These are phyloP conservation scores for Anthracocystis walkeri DNA, from an alignment of 1,284 basidiomycete species.

Conservation along the genomic window DNA sequence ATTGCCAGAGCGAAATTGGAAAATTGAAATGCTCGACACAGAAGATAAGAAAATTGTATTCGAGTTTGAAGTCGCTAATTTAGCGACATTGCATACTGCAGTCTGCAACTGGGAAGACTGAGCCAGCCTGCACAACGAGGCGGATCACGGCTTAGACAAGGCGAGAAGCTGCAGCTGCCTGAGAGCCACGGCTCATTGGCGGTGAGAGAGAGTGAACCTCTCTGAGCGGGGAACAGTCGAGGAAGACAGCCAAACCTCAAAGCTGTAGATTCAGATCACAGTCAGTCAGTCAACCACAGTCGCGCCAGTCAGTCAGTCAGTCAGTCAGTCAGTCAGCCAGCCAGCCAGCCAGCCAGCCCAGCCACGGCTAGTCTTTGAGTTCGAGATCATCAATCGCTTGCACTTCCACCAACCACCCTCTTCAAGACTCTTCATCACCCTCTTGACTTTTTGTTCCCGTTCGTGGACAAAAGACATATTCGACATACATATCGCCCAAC, in stretches of 20 bases:
- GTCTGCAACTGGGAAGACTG: background rate
- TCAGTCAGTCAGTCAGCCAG: too few relatives aligned
- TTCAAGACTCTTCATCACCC: conserved; percentile 44
- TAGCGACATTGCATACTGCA: background rate
- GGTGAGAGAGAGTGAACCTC: background rate
- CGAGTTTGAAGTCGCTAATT: too few relatives aligned
- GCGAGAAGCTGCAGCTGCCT: background rate
- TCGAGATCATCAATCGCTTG: conserved; percentile 41
- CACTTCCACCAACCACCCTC: conserved; percentile 51
- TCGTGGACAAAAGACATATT: conserved; percentile 46
- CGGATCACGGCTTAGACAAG: background rate
- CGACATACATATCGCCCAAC: conserved; percentile 50
- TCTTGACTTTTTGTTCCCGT: conserved; percentile 43
- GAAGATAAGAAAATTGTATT: too few relatives aligned
- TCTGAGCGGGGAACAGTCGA: background rate
- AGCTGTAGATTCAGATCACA: background rate
- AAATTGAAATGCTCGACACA: too few relatives aligned
- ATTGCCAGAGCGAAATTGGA: too few relatives aligned
- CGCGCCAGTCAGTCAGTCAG: conserved; percentile 6
- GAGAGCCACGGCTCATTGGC: conserved; percentile 2
- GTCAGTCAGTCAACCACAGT: background rate
- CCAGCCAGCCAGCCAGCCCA: conserved; percentile 8
- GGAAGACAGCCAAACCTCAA: background rate
- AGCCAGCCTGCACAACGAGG: background rate
- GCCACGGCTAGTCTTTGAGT: conserved; percentile 29